These are phyloP conservation scores for Casuarina equisetifolia DNA, from an alignment of 306 rosid species.

Conservation along the genomic window DNA sequence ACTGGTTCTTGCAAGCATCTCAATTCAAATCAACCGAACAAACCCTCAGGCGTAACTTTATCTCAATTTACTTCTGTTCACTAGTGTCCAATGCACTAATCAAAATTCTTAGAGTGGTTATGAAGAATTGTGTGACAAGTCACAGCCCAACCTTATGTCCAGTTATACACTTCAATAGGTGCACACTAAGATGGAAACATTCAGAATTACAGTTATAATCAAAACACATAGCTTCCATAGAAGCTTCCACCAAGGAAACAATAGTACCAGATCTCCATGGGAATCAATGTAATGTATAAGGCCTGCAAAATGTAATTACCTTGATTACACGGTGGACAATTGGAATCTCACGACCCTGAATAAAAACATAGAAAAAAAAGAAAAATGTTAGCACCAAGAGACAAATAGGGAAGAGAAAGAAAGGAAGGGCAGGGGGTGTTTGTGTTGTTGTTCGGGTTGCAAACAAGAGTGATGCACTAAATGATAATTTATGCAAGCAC, in stretches of 20 bases:
- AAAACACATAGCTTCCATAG: background rate
- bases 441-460: background rate
- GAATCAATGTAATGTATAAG: conserved; percentile 5
- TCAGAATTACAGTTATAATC: background rate
- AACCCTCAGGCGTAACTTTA: background rate
- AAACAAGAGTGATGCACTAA: background rate
- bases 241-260: background rate
- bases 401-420: background rate
- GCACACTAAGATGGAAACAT: background rate
- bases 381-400: conserved; percentile 16
- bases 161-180: background rate
- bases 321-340: conserved; percentile 91
- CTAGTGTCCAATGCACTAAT: background rate
- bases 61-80: background rate
- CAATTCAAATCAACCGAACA: background rate
- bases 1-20: background rate
- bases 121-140: background rate
- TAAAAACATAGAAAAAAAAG: conserved; percentile 4
- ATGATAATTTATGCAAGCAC: background rate
- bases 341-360: conserved; percentile 95
- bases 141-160: background rate
- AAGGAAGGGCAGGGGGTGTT: too few species aligned
- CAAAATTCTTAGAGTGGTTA: background rate
- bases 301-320: conserved; percentile 42
- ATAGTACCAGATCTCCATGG: background rate